Conservation (phyloP, 225 moss, liverwort and hornwort species). For the Asterella californica region DNA sequence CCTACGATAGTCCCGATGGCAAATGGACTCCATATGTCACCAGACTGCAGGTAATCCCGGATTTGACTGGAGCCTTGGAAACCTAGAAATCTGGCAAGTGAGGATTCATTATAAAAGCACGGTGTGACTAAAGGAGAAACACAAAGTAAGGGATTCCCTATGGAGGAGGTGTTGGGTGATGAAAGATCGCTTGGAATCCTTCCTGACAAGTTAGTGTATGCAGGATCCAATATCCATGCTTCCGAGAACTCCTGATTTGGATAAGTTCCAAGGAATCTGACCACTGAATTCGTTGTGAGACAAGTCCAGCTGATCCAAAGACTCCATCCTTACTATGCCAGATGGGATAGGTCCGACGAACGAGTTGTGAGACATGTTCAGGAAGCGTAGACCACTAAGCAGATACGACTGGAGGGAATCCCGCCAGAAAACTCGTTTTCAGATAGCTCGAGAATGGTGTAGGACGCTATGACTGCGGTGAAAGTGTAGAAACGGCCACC, state of each 20-base stretch:
- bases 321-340: neutral
- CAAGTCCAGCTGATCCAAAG: neutral
- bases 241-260: neutral
- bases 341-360: neutral
- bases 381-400: neutral
- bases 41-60: neutral
- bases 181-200: neutral
- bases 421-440: neutral
- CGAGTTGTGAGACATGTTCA: neutral
- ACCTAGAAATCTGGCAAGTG: neutral
- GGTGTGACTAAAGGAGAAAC: neutral
- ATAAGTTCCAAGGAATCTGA: neutral
- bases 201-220: neutral
- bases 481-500: slow-evolving; percentile 18
- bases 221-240: neutral
- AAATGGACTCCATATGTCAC: neutral
- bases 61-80: neutral
- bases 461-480: too few species aligned
- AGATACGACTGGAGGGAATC: neutral
- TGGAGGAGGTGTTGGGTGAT: neutral
- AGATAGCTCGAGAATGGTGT: neutral
- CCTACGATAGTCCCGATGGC: neutral
- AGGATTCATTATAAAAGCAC: neutral
- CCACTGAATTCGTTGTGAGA: slow-evolving; percentile 13
- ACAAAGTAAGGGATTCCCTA: neutral